A percentile compares a stretch with the other conserved stretches of the same genome.
Conservation (phyloP, 257 asterid genomes). For the Ehretia macrophylla region DNA sequence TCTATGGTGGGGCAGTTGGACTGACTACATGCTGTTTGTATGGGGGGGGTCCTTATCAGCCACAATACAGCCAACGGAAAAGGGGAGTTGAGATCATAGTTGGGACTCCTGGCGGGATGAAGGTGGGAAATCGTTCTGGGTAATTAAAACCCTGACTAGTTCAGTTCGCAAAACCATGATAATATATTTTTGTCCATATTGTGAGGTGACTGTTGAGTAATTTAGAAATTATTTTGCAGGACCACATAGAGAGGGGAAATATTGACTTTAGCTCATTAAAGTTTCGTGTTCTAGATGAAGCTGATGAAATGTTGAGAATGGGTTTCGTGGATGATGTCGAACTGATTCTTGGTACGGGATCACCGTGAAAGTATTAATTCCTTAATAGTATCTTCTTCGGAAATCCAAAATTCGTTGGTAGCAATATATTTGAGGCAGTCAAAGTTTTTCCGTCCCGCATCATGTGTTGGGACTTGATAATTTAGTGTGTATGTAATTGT, state of each 20-base stretch:
- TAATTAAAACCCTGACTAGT: not conserved
- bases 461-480: not conserved
- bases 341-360: conserved; percentile 74
- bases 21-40: conserved; percentile 74
- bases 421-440: too few species aligned
- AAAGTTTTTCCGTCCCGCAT: not conserved
- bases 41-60: conserved; percentile 72
- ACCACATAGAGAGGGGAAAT: conserved; percentile 77
- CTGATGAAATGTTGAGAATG: conserved; percentile 99
- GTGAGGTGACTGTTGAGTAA: not conserved
- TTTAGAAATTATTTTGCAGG: conserved; percentile 40
- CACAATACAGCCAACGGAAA: conserved; percentile 54
- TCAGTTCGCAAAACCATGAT: not conserved
- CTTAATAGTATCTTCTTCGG: not conserved
- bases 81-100: conserved; percentile 85
- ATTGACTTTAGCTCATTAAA: conserved; percentile 66
- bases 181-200: not conserved
- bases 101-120: conserved; percentile 94
- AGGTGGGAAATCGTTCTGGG: conserved; percentile 36
- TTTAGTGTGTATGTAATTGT: not conserved
- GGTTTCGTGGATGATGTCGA: conserved; percentile 99
- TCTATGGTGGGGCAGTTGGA: conserved; percentile 76
- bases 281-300: conserved; percentile 97
- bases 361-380: not conserved
- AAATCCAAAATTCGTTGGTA: not conserved